Conservation (phyloP, 164 flowering plant genomes). For the Piper longum region DNA sequence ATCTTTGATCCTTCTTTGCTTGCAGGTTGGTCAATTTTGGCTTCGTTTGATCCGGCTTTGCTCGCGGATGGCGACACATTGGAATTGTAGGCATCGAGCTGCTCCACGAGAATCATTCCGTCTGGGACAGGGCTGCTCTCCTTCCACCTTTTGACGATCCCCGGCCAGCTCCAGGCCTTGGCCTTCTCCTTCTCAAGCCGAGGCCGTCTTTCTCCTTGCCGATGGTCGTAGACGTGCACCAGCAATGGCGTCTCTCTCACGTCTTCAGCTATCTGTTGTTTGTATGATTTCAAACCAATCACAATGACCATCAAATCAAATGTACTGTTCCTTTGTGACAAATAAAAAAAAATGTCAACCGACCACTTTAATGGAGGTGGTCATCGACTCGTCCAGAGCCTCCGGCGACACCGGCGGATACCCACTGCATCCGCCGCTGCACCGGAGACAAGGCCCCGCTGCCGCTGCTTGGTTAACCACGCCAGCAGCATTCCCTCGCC, state of each 20-base stretch:
- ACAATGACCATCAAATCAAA: neutral
- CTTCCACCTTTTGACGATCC: slow-evolving; percentile 15
- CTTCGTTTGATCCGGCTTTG: no score
- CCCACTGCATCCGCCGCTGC: no score
- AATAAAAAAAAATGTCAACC: neutral
- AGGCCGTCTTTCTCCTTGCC: neutral
- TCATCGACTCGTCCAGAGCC: slow-evolving; percentile 19
- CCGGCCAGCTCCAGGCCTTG: slow-evolving; percentile 11
- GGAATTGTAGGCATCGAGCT: slow-evolving; percentile 6
- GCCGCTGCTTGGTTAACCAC: no score
- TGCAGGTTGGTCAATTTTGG: neutral
- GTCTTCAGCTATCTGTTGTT: slow-evolving; percentile 20
- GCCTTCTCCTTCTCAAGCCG: slow-evolving; percentile 17
- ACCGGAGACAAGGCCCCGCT: no score
- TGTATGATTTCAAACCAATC: neutral
- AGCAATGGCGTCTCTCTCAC: slow-evolving; percentile 23
- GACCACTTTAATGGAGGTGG: slow-evolving; percentile 17
- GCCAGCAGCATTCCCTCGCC: no score
- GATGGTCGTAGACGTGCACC: slow-evolving; percentile 17
- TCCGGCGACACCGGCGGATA: slow-evolving; percentile 1
- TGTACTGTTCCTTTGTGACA: neutral
- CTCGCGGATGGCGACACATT: no score
- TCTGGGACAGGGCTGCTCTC: slow-evolving; percentile 11
- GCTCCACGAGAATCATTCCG: slow-evolving; percentile 24
- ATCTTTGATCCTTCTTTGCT: neutral